Evolutionary conservation across 164 flowering plant species (phyloP).

Genomic region (Nymphaea colorata): DNA sequence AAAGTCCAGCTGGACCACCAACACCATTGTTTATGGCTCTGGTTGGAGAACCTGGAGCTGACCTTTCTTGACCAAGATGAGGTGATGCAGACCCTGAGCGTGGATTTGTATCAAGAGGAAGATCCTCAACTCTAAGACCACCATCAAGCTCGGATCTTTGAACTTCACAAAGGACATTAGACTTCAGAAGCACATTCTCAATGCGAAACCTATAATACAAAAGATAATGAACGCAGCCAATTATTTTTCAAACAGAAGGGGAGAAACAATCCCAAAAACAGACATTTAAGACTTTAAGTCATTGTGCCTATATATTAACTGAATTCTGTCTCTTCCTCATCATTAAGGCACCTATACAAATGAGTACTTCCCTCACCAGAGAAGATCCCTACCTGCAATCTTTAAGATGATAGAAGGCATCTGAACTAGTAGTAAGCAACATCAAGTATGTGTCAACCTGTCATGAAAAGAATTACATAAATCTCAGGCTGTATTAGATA

Average conservation of each 20-base stretch:
- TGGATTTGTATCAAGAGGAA: conserved; percentile 44
- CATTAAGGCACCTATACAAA: too few relatives aligned
- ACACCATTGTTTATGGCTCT: conserved; percentile 33
- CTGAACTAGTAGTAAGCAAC: conserved; percentile 92
- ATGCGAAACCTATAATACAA: conserved; percentile 54
- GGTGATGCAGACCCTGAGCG: conserved; percentile 40
- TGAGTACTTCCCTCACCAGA: too few relatives aligned
- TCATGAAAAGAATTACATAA: conserved; percentile 5
- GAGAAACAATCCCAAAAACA: too few relatives aligned
- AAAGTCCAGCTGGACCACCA: conserved; percentile 95
- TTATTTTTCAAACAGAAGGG: not conserved
- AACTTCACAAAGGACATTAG: conserved; percentile 86
- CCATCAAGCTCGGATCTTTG: conserved; percentile 86
- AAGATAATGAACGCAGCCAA: conserved; percentile 1
- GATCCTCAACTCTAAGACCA: conserved; percentile 87
- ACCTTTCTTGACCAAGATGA: conserved; percentile 48
- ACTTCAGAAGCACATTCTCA: conserved; percentile 76
- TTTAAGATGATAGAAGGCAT: conserved; percentile 92
- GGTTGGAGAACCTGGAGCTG: conserved; percentile 31
- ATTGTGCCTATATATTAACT: not conserved
- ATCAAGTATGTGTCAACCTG: conserved; percentile 88
- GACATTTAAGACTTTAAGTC: not conserved
- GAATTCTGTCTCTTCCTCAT: too few relatives aligned
- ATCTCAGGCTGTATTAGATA: not conserved
- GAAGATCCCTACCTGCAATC: conserved; percentile 65